phyloP scores from a whole-genome alignment of 1,284 basidiomycete species.

The Pholiota adiposa region DNA sequence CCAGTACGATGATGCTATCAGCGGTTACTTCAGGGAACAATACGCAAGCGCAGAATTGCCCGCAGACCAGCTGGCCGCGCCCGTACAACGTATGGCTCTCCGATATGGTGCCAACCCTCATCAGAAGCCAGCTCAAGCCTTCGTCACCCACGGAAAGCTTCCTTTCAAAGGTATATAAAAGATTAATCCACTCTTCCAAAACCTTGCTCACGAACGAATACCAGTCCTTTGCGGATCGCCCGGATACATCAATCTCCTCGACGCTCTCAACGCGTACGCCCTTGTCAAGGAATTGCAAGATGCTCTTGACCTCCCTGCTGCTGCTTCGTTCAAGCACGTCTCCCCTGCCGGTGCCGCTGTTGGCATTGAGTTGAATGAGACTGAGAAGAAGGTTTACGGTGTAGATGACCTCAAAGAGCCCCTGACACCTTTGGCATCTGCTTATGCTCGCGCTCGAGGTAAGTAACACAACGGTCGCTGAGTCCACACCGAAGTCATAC shows the following conservation, averaged over 20 bases:
- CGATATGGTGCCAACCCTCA: constrained; percentile 99
- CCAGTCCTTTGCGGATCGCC: constrained; percentile 91
- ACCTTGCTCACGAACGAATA: not conserved
- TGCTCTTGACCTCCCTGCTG: constrained; percentile 88
- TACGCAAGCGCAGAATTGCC: constrained; percentile 83
- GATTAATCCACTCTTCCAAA: not conserved
- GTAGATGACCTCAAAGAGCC: constrained; percentile 94
- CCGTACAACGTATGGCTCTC: constrained; percentile 85
- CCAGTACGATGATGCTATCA: constrained; percentile 94
- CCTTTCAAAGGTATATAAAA: constrained; percentile 85
- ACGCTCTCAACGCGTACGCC: constrained; percentile 96
- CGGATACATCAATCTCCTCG: constrained; percentile 99
- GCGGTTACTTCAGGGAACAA: constrained; percentile 95
- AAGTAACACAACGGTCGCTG: constrained; percentile 29
- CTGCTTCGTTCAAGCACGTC: constrained; percentile 99
- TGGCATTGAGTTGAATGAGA: constrained; percentile 82
- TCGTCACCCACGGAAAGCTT: constrained; percentile 86
- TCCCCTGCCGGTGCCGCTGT: constrained; percentile 97
- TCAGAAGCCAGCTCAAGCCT: constrained; percentile 98
- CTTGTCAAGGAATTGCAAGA: constrained; percentile 94
- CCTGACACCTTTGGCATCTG: constrained; percentile 88
- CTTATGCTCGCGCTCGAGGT: constrained; percentile 96
- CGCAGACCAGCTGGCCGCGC: constrained; percentile 65
- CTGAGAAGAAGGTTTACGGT: constrained; percentile 94
- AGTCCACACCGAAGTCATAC: not conserved